Percentiles rank a stretch among this genome's conserved stretches.
phyloP scores from a whole-genome alignment of 306 rosid species.

The Pterocarpus macrocarpus region DNA sequence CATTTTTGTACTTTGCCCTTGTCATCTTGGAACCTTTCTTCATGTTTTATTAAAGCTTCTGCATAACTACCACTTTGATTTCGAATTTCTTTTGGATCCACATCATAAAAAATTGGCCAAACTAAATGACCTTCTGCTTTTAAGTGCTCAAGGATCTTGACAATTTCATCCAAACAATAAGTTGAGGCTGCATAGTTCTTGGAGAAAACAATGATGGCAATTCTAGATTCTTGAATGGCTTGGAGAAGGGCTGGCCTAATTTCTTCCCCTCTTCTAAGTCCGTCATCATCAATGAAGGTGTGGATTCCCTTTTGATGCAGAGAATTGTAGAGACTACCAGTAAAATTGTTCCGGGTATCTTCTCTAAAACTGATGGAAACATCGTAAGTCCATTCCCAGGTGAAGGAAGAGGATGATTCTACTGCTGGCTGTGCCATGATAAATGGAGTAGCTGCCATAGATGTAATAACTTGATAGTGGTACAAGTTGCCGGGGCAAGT shows the following conservation, averaged over 20 bases:
- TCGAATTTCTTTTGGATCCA: neutral
- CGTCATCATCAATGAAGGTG: constrained; percentile 1
- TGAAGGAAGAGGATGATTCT: neutral
- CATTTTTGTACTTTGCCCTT: neutral
- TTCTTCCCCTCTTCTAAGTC: neutral
- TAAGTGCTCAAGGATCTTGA: neutral
- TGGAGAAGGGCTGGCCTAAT: neutral
- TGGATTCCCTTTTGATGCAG: neutral
- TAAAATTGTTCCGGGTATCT: neutral
- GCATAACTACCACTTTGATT: neutral
- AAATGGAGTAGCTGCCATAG: neutral
- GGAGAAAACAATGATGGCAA: neutral
- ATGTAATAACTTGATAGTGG: too few species aligned
- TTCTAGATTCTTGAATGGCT: constrained; percentile 10
- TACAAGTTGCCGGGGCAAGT: too few species aligned
- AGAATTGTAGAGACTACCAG: neutral
- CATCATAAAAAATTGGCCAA: neutral
- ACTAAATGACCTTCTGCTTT: neutral
- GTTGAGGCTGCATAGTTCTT: neutral
- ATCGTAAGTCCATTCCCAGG: neutral
- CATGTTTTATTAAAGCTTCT: neutral
- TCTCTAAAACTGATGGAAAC: neutral
- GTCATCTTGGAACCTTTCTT: neutral
- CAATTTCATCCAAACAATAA: neutral
- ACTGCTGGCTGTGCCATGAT: neutral